Base-by-base conservation (phyloP, 345 rosid genomes). In the Salix brachista region DNA sequence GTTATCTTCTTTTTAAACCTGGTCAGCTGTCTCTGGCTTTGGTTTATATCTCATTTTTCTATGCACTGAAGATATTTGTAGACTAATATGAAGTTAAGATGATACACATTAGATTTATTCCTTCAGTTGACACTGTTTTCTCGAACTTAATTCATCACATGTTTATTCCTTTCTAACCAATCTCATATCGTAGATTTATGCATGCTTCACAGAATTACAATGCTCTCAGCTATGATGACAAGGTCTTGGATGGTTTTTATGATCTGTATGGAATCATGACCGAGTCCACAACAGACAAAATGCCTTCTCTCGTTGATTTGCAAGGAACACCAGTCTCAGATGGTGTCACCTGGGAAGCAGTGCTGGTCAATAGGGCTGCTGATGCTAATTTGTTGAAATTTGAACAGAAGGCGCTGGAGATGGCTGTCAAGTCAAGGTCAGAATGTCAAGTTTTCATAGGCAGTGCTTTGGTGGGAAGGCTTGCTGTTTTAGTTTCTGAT, bases 211-310 rank as follows among this genome's bases (percentile, higher is more conserved):
- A 94, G 97, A 90, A 91, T 86, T 94, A 92, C 83, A 91, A 88
- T 89, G 87, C 92, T 85, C 98, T 94, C 80, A 87, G 92, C 80
- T 94, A 90, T 82, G 97, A 92, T 85, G 98, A 94, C 93, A 94
- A 92, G 90, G 87, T 94, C 84, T 61, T 89, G 89, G 97, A 94
- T 87, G 98, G 98, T 73, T 94, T 94, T 78, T 94, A 91, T 77
- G 98, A 94, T 71, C 81, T 94, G 36, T 89, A 90, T 80, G 98
- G 97, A 83, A 83, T 88, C 78, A 72, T 84, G 77, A 87, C 82
- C 11, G 89, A 78, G 69, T 86, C 92, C 52, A 72, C 83, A 54
- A 81, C 85, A 41, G 94, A 91, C 74, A 84, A 85, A 83, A 86
- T 94, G 94, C 97, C 98, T 69, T 88, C 97, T 8, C 88, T 94